Base-by-base conservation (phyloP, 2,329 filamentous ascomycete species). In the Colletotrichum chlorophyti region DNA sequence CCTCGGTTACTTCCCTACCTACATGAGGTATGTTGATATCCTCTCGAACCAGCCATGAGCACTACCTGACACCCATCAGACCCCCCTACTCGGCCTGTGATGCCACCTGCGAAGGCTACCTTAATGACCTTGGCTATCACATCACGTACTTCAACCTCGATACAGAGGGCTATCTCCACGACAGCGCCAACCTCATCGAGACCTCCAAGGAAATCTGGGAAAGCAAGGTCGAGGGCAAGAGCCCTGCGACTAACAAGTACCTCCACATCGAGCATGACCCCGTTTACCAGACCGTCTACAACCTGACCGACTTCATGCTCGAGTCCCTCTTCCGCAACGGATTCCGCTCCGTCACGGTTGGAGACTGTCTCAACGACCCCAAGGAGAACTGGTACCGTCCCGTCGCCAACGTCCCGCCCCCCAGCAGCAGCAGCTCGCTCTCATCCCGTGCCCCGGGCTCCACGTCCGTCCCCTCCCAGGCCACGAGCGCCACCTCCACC, bases 351-450 rank as follows among this genome's bases (percentile, higher is more conserved):
- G 79, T 81, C 37, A 79, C 79, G 4, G 76, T 82, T 15, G 79
- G 79, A 2, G 76, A 85, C 57, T 87, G 84, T 65, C 74, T 87
- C 14, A 75, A 76, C 10, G 83, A 87, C 64, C 71, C 80, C 6
- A 64, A 70, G 7, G 76, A 72, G 41, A 76, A 79, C 65, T 87
- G 84, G 84, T 87, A 87, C 68, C 77, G 80, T 45, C 37, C 51
- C 64, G 70, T 73, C 2, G 53, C 49, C 5, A 40, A 45, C 2
- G 37, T 35, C 1, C 38, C 60, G 3, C 40, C 54, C 6, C 19
- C 55, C 10, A 45, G 47, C 31, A 37, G 32, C 6, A 50, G 35
- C 51, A 15, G n/a, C n/a, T n/a, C n/a, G n/a, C n/a, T n/a, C n/a
- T n/a, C n/a, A n/a, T n/a, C n/a, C n/a, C n/a, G n/a, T n/a, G n/a